Conservation (phyloP, 148 eudicot species). For the Fagopyrum homotropicum region DNA sequence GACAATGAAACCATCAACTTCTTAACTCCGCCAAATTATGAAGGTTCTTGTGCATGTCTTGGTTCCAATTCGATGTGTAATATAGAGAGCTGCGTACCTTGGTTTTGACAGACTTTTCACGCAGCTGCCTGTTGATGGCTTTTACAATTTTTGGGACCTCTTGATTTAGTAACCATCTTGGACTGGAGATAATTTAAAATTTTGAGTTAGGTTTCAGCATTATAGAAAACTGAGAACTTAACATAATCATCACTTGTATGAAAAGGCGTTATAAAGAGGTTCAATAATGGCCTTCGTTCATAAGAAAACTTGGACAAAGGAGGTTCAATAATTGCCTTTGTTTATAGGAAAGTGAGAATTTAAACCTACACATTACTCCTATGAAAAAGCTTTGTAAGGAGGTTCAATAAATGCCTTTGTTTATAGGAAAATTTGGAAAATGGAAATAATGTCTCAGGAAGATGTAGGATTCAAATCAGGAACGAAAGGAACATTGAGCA, state of each 20-base stretch:
- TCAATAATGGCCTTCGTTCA: no score
- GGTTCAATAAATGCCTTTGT: not conserved
- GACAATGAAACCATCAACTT: not conserved
- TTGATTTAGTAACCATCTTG: conserved; percentile 85
- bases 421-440: no score
- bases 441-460: no score
- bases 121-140: conserved; percentile 77
- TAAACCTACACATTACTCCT: not conserved
- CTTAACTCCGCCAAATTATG: not conserved
- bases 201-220: not conserved
- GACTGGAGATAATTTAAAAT: conserved; percentile 41
- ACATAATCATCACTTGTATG: not conserved
- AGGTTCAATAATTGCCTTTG: no score
- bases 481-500: no score
- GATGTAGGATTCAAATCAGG: not conserved
- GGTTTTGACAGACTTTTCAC: conserved; percentile 90
- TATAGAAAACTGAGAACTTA: not conserved
- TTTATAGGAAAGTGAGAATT: not conserved
- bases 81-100: conserved; percentile 42
- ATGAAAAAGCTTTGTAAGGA: not conserved
- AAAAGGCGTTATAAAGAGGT: no score
- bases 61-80: not conserved
- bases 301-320: no score
- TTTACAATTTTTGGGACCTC: conserved; percentile 93
- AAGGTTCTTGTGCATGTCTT: not conserved